A percentile compares a stretch with the other conserved stretches of the same genome.
phyloP scores from a whole-genome alignment of 768 basidiomycete genomes.

The Boletus eberwhitei region DNA sequence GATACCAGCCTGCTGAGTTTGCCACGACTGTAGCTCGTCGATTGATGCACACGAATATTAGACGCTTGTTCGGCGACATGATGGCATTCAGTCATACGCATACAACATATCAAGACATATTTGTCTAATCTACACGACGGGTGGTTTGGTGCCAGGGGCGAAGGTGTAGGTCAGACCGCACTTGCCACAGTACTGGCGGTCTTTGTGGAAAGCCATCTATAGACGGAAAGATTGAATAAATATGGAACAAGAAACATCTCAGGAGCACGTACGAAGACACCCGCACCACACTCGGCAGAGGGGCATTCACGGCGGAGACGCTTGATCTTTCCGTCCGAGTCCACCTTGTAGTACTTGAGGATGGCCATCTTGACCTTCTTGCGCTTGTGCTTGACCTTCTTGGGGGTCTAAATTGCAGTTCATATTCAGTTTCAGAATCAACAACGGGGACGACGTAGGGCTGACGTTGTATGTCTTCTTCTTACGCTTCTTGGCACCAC shows the following conservation, averaged over 20 bases:
- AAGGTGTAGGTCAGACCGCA: slow-evolving; percentile 87
- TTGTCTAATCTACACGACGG: slow-evolving; percentile 59
- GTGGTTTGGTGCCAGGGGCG: slow-evolving; percentile 76
- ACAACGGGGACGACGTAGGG: slow-evolving; percentile 6
- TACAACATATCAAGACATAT: slow-evolving; percentile 11
- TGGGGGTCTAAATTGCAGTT: slow-evolving; percentile 66
- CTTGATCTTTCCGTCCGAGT: slow-evolving; percentile 99
- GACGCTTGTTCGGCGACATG: neutral
- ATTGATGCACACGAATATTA: neutral
- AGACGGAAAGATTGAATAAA: slow-evolving; percentile 13
- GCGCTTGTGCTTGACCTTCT: slow-evolving; percentile 99
- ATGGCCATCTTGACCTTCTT: slow-evolving; percentile 99
- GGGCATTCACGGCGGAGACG: slow-evolving; percentile 97
- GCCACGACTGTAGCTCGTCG: neutral
- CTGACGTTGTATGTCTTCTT: slow-evolving; percentile 98
- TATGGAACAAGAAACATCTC: neutral
- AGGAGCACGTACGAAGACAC: slow-evolving; percentile 67
- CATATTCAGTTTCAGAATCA: slow-evolving; percentile 3
- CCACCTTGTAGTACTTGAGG: slow-evolving; percentile 99
- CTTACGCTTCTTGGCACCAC: slow-evolving; percentile 99
- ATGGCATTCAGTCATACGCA: slow-evolving; percentile 10
- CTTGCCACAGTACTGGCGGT: slow-evolving; percentile 98
- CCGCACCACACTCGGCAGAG: slow-evolving; percentile 77
- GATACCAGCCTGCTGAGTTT: neutral
- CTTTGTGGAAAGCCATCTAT: slow-evolving; percentile 98